Conservation (phyloP, 345 rosid genomes). For the Gossypium raimondii region DNA sequence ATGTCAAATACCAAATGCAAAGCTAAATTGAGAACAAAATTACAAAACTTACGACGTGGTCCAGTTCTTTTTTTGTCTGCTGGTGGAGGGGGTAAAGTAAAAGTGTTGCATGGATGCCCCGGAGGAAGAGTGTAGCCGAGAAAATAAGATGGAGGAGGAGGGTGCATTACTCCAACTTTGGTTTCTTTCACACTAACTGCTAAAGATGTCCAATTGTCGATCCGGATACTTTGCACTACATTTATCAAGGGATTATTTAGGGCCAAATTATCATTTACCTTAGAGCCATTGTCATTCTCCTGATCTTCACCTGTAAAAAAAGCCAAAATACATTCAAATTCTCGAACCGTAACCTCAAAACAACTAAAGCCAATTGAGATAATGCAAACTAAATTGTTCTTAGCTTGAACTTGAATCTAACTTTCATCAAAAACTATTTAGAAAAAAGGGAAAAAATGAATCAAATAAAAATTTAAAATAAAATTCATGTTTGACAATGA, state of each 20-base stretch:
- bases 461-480: neutral
- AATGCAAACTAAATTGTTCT: too few relatives aligned
- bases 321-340: slow-evolving; percentile 7
- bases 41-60: slow-evolving; percentile 73
- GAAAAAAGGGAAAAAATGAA: neutral
- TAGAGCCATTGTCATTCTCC: slow-evolving; percentile 39
- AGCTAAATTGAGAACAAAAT: neutral
- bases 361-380: neutral
- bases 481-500: neutral
- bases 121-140: slow-evolving; percentile 90
- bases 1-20: neutral
- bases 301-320: slow-evolving; percentile 65
- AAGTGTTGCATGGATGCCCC: slow-evolving; percentile 83
- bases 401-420: too few relatives aligned
- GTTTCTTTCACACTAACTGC: slow-evolving; percentile 3
- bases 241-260: slow-evolving; percentile 28
- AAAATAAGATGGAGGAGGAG: slow-evolving; percentile 70
- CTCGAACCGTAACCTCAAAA: neutral
- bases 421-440: too few relatives aligned
- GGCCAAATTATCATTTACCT: slow-evolving; percentile 32
- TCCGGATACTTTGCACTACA: slow-evolving; percentile 18
- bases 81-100: slow-evolving; percentile 94
- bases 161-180: slow-evolving; percentile 24
- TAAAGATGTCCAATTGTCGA: slow-evolving; percentile 25
- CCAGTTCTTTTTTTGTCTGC: slow-evolving; percentile 91